Conservation (phyloP, 2,329 filamentous ascomycete species). For the Fusarium nurragi region DNA sequence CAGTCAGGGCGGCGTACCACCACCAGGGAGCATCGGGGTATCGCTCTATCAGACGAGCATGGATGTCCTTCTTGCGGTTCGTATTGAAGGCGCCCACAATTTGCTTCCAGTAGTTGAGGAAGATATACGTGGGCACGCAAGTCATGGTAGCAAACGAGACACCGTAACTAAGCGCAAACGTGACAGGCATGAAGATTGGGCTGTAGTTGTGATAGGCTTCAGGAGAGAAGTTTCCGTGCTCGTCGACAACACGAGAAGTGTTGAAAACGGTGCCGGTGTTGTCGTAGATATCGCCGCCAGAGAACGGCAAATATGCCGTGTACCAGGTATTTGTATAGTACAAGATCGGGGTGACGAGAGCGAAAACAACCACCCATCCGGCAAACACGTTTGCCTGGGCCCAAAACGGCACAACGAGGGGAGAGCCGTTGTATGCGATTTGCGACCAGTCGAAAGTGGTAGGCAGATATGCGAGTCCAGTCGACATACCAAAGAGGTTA, state of each 20-base stretch:
- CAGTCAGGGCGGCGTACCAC: neutral
- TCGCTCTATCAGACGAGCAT: neutral
- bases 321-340: slow-evolving; percentile 12
- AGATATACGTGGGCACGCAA: neutral
- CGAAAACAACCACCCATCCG: neutral
- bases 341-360: neutral
- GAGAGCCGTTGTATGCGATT: slow-evolving; percentile 6
- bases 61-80: neutral
- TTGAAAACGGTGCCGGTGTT: neutral
- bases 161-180: neutral
- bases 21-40: neutral
- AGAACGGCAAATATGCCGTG: neutral
- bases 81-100: neutral
- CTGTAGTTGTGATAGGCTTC: neutral
- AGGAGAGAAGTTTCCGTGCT: neutral
- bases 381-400: slow-evolving; percentile 1
- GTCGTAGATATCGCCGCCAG: neutral
- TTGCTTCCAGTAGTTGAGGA: slow-evolving; percentile 1
- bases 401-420: neutral
- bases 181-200: neutral
- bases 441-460: neutral
- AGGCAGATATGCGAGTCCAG: neutral
- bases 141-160: slow-evolving; percentile 1
- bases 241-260: neutral
- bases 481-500: slow-evolving; percentile 3